Percentiles rank a stretch among this genome's conserved stretches.
phyloP scores from a whole-genome alignment of 2,329 filamentous ascomycete genomes.

The Alternaria sp. region DNA sequence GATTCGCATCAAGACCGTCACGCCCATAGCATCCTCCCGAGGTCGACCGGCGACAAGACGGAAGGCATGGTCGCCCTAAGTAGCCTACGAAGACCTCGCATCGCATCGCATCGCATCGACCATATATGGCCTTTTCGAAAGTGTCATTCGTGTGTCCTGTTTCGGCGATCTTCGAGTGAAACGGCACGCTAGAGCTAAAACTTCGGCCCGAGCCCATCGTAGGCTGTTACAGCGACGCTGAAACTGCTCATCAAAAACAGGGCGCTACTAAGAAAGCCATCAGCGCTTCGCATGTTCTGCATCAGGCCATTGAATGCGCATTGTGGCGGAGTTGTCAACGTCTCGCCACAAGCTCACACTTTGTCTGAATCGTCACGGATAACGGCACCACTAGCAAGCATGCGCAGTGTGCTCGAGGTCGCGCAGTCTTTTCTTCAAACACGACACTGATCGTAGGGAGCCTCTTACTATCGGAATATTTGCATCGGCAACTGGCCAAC shows the following conservation, averaged over 20 bases:
- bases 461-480: background rate
- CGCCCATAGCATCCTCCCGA: background rate
- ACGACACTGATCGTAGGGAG: background rate
- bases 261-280: background rate
- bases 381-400: background rate
- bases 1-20: background rate
- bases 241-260: background rate
- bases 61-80: background rate
- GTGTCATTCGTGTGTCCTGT: background rate
- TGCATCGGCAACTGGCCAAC: background rate
- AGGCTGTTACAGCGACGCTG: background rate
- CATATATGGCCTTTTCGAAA: background rate
- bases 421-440: background rate
- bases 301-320: background rate
- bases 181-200: background rate
- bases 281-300: background rate
- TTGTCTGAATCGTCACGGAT: background rate
- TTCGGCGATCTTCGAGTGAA: background rate
- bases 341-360: background rate
- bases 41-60: background rate
- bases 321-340: background rate
- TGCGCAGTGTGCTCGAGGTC: background rate
- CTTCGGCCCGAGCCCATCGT: background rate
- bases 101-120: background rate
- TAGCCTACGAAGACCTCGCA: background rate